phyloP scores from a whole-genome alignment of 2,329 filamentous ascomycete species.

The Epicoccum nigrum region DNA sequence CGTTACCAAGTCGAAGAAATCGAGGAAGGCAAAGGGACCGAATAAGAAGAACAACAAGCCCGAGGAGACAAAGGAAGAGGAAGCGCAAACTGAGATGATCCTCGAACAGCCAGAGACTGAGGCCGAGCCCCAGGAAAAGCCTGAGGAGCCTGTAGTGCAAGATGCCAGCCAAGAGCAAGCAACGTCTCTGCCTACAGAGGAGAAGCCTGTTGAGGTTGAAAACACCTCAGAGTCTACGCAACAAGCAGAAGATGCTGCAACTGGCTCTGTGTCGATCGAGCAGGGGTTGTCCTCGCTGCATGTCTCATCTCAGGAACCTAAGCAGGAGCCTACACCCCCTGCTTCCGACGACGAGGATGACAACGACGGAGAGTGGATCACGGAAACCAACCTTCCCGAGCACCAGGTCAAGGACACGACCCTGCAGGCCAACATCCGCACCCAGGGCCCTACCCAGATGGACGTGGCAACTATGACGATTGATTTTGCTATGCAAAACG shows the following conservation, averaged over 20 bases:
- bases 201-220: slow-evolving; percentile 13
- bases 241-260: background rate
- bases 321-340: slow-evolving; percentile 26
- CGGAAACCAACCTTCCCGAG: slow-evolving; percentile 86
- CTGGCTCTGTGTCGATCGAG: slow-evolving; percentile 16
- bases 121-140: slow-evolving; percentile 17
- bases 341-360: slow-evolving; percentile 45
- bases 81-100: background rate
- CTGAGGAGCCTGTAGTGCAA: slow-evolving; percentile 15
- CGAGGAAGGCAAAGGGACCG: slow-evolving; percentile 20
- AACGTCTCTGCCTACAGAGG: slow-evolving; percentile 4
- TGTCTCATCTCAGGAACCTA: slow-evolving; percentile 15
- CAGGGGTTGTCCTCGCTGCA: slow-evolving; percentile 30
- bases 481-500: slow-evolving; percentile 98
- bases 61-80: background rate
- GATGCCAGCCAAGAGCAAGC: slow-evolving; percentile 8
- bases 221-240: slow-evolving; percentile 6
- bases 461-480: slow-evolving; percentile 91
- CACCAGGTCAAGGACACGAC: slow-evolving; percentile 72
- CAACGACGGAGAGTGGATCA: slow-evolving; percentile 82
- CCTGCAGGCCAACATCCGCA: slow-evolving; percentile 50
- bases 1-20: slow-evolving; percentile 16
- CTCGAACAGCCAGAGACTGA: slow-evolving; percentile 13
- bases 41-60: slow-evolving; percentile 13
- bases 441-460: slow-evolving; percentile 64